phyloP scores from a whole-genome alignment of 202 grass and related monocot species.

The Saccharum hybrid region DNA sequence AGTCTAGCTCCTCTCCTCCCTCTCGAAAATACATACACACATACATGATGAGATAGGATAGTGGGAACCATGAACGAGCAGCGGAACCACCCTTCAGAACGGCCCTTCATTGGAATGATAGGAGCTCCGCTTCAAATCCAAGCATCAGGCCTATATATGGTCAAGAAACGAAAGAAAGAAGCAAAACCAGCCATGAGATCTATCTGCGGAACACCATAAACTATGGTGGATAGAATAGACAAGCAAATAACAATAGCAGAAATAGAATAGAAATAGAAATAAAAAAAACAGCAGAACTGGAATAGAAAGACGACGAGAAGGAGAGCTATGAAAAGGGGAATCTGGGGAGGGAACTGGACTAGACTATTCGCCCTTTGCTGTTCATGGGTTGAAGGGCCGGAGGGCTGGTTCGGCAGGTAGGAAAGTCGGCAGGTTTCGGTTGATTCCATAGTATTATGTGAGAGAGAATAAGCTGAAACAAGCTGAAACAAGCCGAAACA shows the following conservation, averaged over 20 bases:
- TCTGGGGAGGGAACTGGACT: background rate
- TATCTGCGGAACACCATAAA: constrained; percentile 2
- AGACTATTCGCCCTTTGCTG: constrained; percentile 34
- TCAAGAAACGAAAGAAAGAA: background rate
- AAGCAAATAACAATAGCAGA: background rate
- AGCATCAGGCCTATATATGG: background rate
- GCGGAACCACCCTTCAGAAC: constrained; percentile 45
- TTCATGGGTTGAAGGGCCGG: background rate
- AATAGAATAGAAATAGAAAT: too few relatives aligned
- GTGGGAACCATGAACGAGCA: constrained; percentile 95
- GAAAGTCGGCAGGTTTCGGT: too few relatives aligned
- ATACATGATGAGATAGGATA: constrained; percentile 58
- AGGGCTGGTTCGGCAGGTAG: too few relatives aligned
- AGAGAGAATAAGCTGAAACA: too few relatives aligned
- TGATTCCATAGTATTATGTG: too few relatives aligned
- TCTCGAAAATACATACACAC: background rate
- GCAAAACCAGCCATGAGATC: constrained; percentile 13
- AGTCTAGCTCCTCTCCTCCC: too few relatives aligned
- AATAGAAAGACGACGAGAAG: background rate
- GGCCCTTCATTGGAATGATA: constrained; percentile 79
- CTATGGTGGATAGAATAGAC: background rate
- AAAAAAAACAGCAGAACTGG: background rate
- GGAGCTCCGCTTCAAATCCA: constrained; percentile 67
- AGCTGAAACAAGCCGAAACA: too few relatives aligned
- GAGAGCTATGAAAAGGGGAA: background rate